Evolutionary conservation across 768 basidiomycete genomes (phyloP), one percentile per base, ranked within the genome.

Genomic region (Suillus discolor): DNA sequence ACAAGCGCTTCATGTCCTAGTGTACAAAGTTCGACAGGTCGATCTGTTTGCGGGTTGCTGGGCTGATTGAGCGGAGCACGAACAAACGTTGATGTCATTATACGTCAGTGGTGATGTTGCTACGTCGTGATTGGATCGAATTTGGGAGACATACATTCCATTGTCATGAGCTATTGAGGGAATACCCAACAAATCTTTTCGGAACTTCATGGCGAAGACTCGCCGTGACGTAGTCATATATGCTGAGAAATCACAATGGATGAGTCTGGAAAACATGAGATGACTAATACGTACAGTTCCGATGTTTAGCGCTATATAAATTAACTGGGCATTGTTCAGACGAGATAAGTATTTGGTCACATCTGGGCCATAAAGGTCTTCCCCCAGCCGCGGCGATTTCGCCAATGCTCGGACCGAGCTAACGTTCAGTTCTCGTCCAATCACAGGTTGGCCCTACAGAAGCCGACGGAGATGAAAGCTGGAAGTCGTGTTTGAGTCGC

Each of bases 391-490:
- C 20, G 54, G 54, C 20, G 6, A 55, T 34, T 6, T 55, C 54
- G 12, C 12, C 12, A 55, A 20, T 36, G 54, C 20, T 11, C 54
- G 54, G 54, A 36, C 31, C 54, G 54, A 55, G 34, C 20, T n/a
- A 34, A 36, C 20, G 20, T 20, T n/a, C 54, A 55, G 34, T 36
- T 20, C 54, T n/a, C 6, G 18, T 20, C 54, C 20, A 36, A 55
- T 31, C 25, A 31, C 53, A 54, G 8, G 53, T 20, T 11, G 25
- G 28, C 9, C 18, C 53, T 28, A 54, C 31, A 54, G 28, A 54
- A 54, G 53, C 11, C 53, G 11, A 34, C 53, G 53, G 28, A 54
- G 53, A 54, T 54, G 53, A 31, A 54, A 54, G 53, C 28, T 54
- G 53, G 53, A 54, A 54, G 53, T 54, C 31, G 53, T 6, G 18